Evolutionary conservation across 164 flowering plant genomes (phyloP).

Genomic region (Vitis cinerea): DNA sequence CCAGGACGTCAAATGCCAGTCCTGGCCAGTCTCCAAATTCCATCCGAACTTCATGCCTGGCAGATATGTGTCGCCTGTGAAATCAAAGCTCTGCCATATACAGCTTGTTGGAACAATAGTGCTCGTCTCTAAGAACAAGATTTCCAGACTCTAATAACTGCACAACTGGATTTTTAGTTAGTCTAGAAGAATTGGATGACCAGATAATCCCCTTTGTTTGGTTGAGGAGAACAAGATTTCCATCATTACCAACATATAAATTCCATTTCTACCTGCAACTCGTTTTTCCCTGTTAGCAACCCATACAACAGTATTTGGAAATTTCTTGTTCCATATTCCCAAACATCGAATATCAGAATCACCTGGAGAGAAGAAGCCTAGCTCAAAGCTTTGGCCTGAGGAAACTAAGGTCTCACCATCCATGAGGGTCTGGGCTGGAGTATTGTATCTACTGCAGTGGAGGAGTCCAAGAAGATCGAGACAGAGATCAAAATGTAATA

Average conservation of each 20-base stretch:
- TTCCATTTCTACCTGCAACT: constrained; percentile 5
- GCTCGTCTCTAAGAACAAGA: constrained; percentile 11
- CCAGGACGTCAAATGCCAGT: constrained; percentile 28
- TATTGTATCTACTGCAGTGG: neutral
- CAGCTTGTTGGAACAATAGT: neutral
- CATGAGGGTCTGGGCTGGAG: neutral
- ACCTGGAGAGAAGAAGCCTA: constrained; percentile 27
- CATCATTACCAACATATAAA: neutral
- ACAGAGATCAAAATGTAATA: too few species aligned
- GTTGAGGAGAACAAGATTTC: neutral
- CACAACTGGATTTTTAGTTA: neutral
- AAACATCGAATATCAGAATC: constrained; percentile 5
- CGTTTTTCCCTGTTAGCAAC: constrained; percentile 23
- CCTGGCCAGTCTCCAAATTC: constrained; percentile 5
- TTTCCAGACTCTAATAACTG: constrained; percentile 22
- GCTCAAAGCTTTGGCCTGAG: neutral
- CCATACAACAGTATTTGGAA: constrained; percentile 19
- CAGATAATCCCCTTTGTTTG: neutral
- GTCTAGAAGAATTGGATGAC: constrained; percentile 7
- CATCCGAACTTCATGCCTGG: constrained; percentile 27
- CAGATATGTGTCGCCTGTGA: constrained; percentile 17
- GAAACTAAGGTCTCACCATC: constrained; percentile 5
- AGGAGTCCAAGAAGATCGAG: too few species aligned
- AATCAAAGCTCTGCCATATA: constrained; percentile 28
- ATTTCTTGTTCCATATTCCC: constrained; percentile 19